A percentile compares a stretch with the other conserved stretches of the same genome.
Conservation (phyloP, 352 stramenopile genomes). For the Phytophthora parvispora region DNA sequence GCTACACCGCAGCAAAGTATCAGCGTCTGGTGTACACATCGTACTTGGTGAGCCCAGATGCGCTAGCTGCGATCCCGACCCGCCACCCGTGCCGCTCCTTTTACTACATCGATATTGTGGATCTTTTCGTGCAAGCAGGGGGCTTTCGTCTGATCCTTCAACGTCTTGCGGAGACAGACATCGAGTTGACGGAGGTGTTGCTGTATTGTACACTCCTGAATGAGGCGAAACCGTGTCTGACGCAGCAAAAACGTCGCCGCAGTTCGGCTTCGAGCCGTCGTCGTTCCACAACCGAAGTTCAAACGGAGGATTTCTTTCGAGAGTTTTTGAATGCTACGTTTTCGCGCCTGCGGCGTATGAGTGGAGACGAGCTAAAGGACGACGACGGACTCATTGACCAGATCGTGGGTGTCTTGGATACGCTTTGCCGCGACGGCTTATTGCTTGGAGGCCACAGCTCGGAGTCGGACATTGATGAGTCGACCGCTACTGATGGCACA, state of each 20-base stretch:
- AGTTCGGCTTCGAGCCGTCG: conserved; percentile 49
- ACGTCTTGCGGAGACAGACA: conserved; percentile 51
- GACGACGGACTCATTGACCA: conserved; percentile 85
- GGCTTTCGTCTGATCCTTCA: conserved; percentile 82
- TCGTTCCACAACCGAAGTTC: conserved; percentile 41
- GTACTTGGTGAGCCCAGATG: conserved; percentile 74
- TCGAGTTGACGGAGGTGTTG: conserved; percentile 68
- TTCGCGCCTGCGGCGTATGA: conserved; percentile 73
- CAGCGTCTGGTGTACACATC: conserved; percentile 80
- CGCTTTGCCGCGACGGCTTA: conserved; percentile 74
- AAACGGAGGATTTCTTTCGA: conserved; percentile 84
- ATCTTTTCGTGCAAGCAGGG: conserved; percentile 87
- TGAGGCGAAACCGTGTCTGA: conserved; percentile 81
- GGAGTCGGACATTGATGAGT: conserved; percentile 36
- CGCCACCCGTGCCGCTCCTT: conserved; percentile 82
- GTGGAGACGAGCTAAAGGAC: conserved; percentile 79
- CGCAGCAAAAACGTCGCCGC: conserved; percentile 63
- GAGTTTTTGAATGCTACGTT: conserved; percentile 84
- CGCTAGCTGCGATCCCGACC: conserved; percentile 58
- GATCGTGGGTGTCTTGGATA: conserved; percentile 73
- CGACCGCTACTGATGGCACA: conserved; percentile 18
- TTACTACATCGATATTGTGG: conserved; percentile 88
- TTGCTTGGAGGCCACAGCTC: conserved; percentile 52
- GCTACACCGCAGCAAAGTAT: conserved; percentile 63
- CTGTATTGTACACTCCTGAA: conserved; percentile 78